Percentiles rank a stretch among this genome's conserved stretches.
Evolutionary conservation across 257 asterid species (phyloP).

Genomic region (Gentiana macrophylla): DNA sequence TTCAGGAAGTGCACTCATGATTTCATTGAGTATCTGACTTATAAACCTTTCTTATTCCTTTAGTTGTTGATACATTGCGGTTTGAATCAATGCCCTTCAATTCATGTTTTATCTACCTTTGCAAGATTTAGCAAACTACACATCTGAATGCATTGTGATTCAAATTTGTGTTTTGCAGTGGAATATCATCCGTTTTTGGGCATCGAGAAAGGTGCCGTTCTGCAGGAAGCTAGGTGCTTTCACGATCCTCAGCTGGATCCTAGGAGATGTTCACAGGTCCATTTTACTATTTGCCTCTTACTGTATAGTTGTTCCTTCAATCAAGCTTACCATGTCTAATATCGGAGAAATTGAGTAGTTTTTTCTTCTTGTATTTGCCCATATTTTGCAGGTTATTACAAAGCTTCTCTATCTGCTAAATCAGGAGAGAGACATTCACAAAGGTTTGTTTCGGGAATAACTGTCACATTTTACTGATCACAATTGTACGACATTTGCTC

Average conservation of each 20-base stretch:
- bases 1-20: too few species aligned
- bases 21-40: too few species aligned
- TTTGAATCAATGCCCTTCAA: not conserved
- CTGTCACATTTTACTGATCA: too few species aligned
- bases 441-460: constrained; percentile 38
- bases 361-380: constrained; percentile 1
- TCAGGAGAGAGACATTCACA: constrained; percentile 90
- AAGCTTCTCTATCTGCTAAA: constrained; percentile 95
- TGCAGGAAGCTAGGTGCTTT: constrained; percentile 97
- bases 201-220: constrained; percentile 98
- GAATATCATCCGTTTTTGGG: constrained; percentile 93
- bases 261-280: constrained; percentile 90
- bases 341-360: not conserved
- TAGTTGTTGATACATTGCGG: not conserved
- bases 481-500: too few species aligned
- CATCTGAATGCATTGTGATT: not conserved
- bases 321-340: not conserved
- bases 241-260: constrained; percentile 97
- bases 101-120: not conserved
- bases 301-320: not conserved
- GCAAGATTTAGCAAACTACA: not conserved
- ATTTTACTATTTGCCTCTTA: not conserved
- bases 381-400: constrained; percentile 66
- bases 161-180: constrained; percentile 25
- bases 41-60: not conserved